Base-by-base conservation (phyloP, 768 basidiomycete species). In the Termitomyces heimii region DNA sequence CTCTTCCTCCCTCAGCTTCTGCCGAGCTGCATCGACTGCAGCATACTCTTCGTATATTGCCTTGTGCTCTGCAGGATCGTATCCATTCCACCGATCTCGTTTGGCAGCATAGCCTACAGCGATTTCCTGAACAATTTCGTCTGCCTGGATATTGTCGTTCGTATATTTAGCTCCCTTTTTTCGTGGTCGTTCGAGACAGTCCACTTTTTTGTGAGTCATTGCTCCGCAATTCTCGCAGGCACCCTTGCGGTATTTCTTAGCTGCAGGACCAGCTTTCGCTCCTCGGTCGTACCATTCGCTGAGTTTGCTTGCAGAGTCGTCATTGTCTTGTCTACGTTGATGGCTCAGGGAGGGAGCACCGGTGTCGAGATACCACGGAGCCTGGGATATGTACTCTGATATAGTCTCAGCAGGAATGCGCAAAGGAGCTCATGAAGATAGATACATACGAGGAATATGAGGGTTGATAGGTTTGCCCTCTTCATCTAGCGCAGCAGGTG, bases 211-310 rank as follows among this genome's bases (percentile, higher is more conserved):
- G 76, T 99, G 97, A 0, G 94, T 92, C 81, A 98, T 88, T 18
- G 97, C 91, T 57, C 97, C 97, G 62, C 97, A 99, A 67, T 99
- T 99, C 76, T 98, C 95, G 76, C 97, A 99, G 29, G 97, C 97
- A 34, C 97, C 97, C 68, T 96, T 95, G 62, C 97, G 84, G 69
- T 89, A 99, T 72, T 98, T 98, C 70, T 94, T 97, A 29, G 96
- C 92, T 3, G 93, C 93, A 1, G 94, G 94, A 12, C 92, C 94
- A 0, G 88, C 83, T 61, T 83, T 88, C 16, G 79, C 80, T 14
- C 92, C 92, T 61, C 96, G 82, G 71, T 93, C 89, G 70, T 97
- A 98, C 90, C 94, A 95, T 58, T 83, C 82, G 64, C 94, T 86
- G 63, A 95, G 85, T 70, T 89, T 91, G 68, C 78, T 77, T 9